Percentiles rank a stretch among this genome's conserved stretches.
Evolutionary conservation across 352 stramenopile species (phyloP).

Genomic region (Phytophthora sojae): DNA sequence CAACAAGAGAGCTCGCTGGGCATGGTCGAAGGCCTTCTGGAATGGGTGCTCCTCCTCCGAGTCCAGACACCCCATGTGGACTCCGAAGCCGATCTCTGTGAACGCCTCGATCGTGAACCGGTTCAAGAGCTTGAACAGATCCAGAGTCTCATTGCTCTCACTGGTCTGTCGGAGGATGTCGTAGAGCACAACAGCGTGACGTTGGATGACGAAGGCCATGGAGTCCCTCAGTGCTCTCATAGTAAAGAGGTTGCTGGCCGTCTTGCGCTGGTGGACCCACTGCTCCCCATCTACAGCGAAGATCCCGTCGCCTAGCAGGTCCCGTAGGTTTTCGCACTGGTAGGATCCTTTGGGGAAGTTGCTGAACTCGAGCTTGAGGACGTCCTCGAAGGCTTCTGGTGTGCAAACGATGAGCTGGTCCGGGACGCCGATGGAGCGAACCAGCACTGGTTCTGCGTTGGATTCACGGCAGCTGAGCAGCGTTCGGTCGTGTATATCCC

Average conservation of each 20-base stretch:
- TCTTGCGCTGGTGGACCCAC: constrained; percentile 80
- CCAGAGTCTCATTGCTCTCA: constrained; percentile 19
- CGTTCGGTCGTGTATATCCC: constrained; percentile 42
- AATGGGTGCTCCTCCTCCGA: constrained; percentile 51
- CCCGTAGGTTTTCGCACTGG: constrained; percentile 36
- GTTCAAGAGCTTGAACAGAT: constrained; percentile 51
- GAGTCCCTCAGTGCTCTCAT: constrained; percentile 43
- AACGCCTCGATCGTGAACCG: constrained; percentile 76
- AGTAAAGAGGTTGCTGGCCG: constrained; percentile 87
- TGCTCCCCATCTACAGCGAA: constrained; percentile 60
- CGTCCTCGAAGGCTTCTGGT: constrained; percentile 46
- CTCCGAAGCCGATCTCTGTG: constrained; percentile 69
- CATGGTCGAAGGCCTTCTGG: constrained; percentile 56
- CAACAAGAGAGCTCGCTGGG: constrained; percentile 34
- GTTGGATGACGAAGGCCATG: constrained; percentile 44
- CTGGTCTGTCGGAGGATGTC: constrained; percentile 21
- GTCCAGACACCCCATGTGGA: constrained; percentile 47
- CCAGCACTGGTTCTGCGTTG: constrained; percentile 26
- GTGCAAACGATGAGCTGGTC: constrained; percentile 31
- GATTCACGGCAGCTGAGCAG: constrained; percentile 23
- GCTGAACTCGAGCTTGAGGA: constrained; percentile 63
- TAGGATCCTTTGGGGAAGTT: constrained; percentile 69
- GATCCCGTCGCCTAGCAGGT: constrained; percentile 72
- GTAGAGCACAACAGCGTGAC: constrained; percentile 29
- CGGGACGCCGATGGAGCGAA: constrained; percentile 40